Evolutionary conservation across 306 rosid species (phyloP), one percentile per base, ranked within the genome.

Genomic region (Quercus suber): DNA sequence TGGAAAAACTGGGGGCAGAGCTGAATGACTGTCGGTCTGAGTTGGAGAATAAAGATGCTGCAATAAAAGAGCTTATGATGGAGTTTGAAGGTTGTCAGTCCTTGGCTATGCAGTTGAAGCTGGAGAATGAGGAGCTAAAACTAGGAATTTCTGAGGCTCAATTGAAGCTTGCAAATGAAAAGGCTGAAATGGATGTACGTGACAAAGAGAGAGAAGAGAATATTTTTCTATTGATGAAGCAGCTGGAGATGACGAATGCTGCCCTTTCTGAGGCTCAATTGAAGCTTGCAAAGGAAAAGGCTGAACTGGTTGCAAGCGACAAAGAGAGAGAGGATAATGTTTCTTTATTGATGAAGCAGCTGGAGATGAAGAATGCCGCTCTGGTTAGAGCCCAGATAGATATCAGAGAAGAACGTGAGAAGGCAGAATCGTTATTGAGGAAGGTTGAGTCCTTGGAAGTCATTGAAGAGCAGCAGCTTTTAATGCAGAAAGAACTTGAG

Each of bases 81-180:
- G 89, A 83, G 84, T 81, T 87, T 86, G 97, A 88, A 86, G 79
- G 83, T 17, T 81, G 73, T 74, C 77, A 74, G 53, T 83, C 83
- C 79, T 73, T 78, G 69, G 57, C 65, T 58, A 72, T 88, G 81
- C 91, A 89, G 85, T 81, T 87, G 84, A 81, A 84, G 86, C 80
- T 94, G 86, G 77, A 86, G 83, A 92, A 88, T 61, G 95, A 92
- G 83, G 97, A 91, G 89, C 78, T 91, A 75, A 87, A 87, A 59
- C 83, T 78, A 45, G 92, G 85, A 73, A 85, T 94, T 68, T 88
- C 78, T 35, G 92, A 90, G 80, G 90, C 90, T 73, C 92, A 83
- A 60, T 69, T 87, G 80, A 83, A 80, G 89, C 80, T 89, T 43
- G 82, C 79, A 5, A 85, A 73, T 28, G 75, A 73, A 55, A 81